Base-by-base conservation (phyloP, 1,139 yeast species). In the Wickerhamomyces sp. region DNA sequence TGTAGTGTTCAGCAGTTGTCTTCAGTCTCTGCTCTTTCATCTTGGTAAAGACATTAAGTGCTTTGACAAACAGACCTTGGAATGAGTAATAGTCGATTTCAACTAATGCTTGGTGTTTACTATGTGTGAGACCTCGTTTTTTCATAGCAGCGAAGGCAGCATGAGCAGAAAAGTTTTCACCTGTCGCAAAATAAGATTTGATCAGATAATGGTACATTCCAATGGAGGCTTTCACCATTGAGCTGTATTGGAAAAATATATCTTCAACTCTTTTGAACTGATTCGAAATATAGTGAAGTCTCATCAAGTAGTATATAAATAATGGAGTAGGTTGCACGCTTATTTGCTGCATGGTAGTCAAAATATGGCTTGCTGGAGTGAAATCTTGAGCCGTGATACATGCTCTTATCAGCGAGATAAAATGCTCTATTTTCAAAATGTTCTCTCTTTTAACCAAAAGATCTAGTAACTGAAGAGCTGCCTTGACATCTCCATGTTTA, bases 391-490 rank as follows among this genome's bases (percentile, higher is more conserved):
- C 61, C 8, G 61, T 55, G 0, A 87, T 78, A 44, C 86, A 64
- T 0, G 88, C 79, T 39, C 67, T 63, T 76, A 88, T 77, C 5
- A 83, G 78, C 27, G 78, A 70, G 4, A 76, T 70, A 55, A 84
- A 85, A 54, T 84, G 89, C 6, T 64, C 56, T 13, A 74, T 61
- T 36, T 72, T 71, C 0, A 89, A 85, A 19, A 75, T 59, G 31
- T 74, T 65, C 1, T 80, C 81, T 20, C 70, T 63, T 2, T 81
- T 81, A 46, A 78, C 74, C 58, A 83, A 65, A 3, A 67, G 69
- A 46, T 83, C 86, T 53, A 86, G 81, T 37, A 77, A 73, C n/a
- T 63, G 52, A 54, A 81, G 83, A 44, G 87, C 65, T 6, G 72
- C 63, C 22, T 63, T 61, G 84, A 89, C 84, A 47, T 80, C 76